These are phyloP conservation scores for Paraconiothyrium sp. DNA, from an alignment of 2,329 filamentous ascomycete species.

Conservation along the genomic window DNA sequence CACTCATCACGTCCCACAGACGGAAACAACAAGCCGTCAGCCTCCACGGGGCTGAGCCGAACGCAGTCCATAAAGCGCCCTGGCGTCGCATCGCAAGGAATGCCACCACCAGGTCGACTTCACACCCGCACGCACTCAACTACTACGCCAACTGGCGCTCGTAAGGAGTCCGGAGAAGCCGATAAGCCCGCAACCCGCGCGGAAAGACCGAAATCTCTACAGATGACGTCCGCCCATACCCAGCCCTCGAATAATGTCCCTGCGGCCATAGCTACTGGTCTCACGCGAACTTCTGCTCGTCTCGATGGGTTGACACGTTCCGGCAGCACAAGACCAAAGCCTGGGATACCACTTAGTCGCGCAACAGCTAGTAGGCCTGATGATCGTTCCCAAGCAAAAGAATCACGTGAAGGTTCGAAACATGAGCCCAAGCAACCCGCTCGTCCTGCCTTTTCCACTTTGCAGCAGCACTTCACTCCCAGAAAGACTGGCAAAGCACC, in stretches of 20 bases:
- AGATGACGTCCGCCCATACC: constrained; percentile 24
- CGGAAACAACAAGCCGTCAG: constrained; percentile 30
- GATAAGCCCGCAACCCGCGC: constrained; percentile 13
- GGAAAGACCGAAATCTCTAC: constrained; percentile 39
- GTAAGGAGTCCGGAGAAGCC: constrained; percentile 27
- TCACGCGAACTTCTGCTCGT: constrained; percentile 31
- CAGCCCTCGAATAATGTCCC: constrained; percentile 20
- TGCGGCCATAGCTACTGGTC: constrained; percentile 21
- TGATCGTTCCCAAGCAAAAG: constrained; percentile 22
- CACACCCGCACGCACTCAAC: constrained; percentile 43
- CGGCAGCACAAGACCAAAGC: constrained; percentile 32
- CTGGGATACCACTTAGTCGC: constrained; percentile 24
- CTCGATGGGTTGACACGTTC: constrained; percentile 39
- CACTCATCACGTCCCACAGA: constrained; percentile 30
- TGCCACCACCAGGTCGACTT: constrained; percentile 17
- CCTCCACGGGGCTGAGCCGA: constrained; percentile 30
- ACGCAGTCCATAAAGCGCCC: constrained; percentile 46
- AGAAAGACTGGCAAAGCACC: constrained; percentile 48
- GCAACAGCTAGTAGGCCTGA: constrained; percentile 22
- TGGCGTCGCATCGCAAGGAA: constrained; percentile 26
- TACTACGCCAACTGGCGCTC: constrained; percentile 24
- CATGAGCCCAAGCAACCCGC: constrained; percentile 36
- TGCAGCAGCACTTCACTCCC: constrained; percentile 54
- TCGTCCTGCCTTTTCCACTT: constrained; percentile 48
- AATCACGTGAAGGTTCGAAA: constrained; percentile 28